Base-by-base conservation (phyloP, 371 early-diverging fungal genomes). In the Saksenaea oblongispora region DNA sequence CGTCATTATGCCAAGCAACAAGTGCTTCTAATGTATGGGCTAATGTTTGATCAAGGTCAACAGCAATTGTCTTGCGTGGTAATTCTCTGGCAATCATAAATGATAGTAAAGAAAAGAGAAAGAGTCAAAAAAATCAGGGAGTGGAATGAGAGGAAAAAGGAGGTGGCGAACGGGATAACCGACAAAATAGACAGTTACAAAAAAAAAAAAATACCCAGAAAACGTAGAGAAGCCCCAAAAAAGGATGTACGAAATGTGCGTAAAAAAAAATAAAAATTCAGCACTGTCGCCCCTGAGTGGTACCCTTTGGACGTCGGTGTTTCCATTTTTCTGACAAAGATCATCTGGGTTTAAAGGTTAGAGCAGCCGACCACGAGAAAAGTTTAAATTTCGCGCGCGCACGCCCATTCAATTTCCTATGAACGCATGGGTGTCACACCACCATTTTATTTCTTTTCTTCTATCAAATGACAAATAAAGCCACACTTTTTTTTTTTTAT, bases 31-130 rank as follows among this genome's bases (percentile, higher is more conserved):
- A 56, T 1, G 84, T 80, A 61, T 71, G 69, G 13, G 80, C 74
- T 36, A 84, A 70, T 62, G 80, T 80, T 51, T 81, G 76, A 61
- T 84, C 84, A 54, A 84, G 62, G 62, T 84, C 75, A 59, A 81
- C 77, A 37, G 84, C 84, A 55, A 84, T 73, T 31, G 80, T 78
- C 37, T 69, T 69, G 5, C 59, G 64, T 35, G 63, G 64, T 36
- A 7, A 22, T 47, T 47, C 51, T 47, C 51, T 44, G 42, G 56
- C 56, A 55, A 41, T 34, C 34, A 35, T 31, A 7, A 61, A 61
- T 61, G 34, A 35, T n/a, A 56, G 11, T 8, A 24, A 28, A 56
- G 4, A 56, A n/a, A 28, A 56, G 15, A 56, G 15, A 28, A 34
- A 18, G 15, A 35, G 11, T 7, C 10, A 28, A 35, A 35, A 34